Evolutionary conservation across 306 rosid species (phyloP), one percentile per base, ranked within the genome.

Genomic region (Phaseolus lunatus): DNA sequence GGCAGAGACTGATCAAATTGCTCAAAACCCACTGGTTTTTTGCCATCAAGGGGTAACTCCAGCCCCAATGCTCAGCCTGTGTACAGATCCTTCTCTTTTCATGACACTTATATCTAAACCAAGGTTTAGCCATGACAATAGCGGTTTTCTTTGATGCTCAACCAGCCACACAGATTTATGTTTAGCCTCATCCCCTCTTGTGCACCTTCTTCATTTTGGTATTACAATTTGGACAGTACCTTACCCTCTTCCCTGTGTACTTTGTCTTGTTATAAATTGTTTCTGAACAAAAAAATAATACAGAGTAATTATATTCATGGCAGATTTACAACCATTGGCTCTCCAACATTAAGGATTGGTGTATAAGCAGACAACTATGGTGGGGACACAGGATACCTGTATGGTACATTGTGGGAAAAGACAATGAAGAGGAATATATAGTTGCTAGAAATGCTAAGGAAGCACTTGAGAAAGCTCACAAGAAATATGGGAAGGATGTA

Each of bases 341-440:
- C 78, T 92, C 95, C 75, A 94, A 90, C 84, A 94, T 92, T 64
- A 94, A 94, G 82, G 98, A 94, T 81, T 94, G 97, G 98, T 94
- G 98, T 88, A 94, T 94, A 83, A 94, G 98, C 89, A 88, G 98
- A 82, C 98, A 94, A 82, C 87, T 94, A n/a, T 94, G 98, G 98
- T 94, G 98, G 98, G 98, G 98, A 74, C 98, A 94, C 82, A 90
- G 91, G 50, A 92, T 94, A 67, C 98, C 98, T 68, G 98, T 94
- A 80, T 94, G 98, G 97, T 94, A 94, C 83, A 82, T 94, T 82
- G 90, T 75, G 35, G 98, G 98, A 53, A 90, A 88, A 83, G 86
- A 90, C 67, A 84, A 85, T 68, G 97, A 92, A 87, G 98, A 94
- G 83, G 97, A 94, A 27, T 92, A 92, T 74, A 89, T 94, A 71